A percentile compares a stretch with the other conserved stretches of the same genome.
phyloP scores from a whole-genome alignment of 441 rosid genomes.

The Populus hybrid region DNA sequence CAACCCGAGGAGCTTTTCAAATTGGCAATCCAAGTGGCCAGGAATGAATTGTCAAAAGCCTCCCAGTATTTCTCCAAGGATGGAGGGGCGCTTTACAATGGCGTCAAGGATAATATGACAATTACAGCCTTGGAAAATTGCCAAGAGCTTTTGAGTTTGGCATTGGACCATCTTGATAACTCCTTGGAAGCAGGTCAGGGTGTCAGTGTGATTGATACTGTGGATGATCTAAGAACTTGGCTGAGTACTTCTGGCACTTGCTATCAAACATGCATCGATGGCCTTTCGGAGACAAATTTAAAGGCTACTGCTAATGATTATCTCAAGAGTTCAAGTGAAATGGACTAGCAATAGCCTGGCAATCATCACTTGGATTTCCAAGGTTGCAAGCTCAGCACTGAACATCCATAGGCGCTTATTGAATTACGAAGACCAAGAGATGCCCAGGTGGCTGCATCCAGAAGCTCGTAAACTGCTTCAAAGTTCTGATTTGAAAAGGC shows the following conservation, averaged over 20 bases:
- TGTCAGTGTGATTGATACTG: slow-evolving; percentile 25
- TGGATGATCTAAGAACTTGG: slow-evolving; percentile 59
- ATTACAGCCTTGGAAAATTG: slow-evolving; percentile 39
- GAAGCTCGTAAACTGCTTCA: slow-evolving; percentile 38
- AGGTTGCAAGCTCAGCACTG: slow-evolving; percentile 31
- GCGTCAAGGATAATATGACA: slow-evolving; percentile 13
- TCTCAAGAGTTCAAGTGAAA: slow-evolving; percentile 49
- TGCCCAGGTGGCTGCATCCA: slow-evolving; percentile 33
- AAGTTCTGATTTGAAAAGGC: slow-evolving; percentile 45
- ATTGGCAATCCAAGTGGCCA: slow-evolving; percentile 49
- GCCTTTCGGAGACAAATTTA: slow-evolving; percentile 29
- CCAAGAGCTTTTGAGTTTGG: slow-evolving; percentile 47
- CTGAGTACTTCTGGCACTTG: slow-evolving; percentile 56
- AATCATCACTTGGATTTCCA: slow-evolving; percentile 57
- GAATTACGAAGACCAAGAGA: slow-evolving; percentile 13
- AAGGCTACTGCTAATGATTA: slow-evolving; percentile 19
- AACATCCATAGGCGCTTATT: slow-evolving; percentile 39
- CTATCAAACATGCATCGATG: slow-evolving; percentile 63
- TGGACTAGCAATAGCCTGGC: slow-evolving; percentile 73
- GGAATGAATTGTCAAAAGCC: slow-evolving; percentile 39
- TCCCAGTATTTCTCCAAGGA: slow-evolving; percentile 27
- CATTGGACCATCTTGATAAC: slow-evolving; percentile 45
- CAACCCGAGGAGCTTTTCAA: slow-evolving; percentile 48
- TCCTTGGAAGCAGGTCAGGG: slow-evolving; percentile 26
- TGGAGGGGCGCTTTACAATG: slow-evolving; percentile 10